Percentiles rank a stretch among this genome's conserved stretches.
phyloP scores from a whole-genome alignment of 495 filamentous ascomycete species.

The Tuber aestivum region DNA sequence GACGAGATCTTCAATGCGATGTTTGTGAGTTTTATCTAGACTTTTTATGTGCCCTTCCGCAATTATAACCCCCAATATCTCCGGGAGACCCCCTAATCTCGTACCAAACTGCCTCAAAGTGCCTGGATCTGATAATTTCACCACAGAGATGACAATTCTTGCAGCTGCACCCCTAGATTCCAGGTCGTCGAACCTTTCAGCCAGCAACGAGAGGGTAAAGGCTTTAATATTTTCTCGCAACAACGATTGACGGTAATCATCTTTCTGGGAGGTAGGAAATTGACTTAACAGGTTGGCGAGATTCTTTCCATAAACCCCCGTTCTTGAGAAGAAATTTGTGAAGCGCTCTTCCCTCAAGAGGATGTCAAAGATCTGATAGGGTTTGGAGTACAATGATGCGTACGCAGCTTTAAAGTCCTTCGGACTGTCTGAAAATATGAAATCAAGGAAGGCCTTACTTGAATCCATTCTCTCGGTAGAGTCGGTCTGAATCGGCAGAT shows the following conservation, averaged over 20 bases:
- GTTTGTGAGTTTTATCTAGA: background rate
- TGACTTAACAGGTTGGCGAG: conserved; percentile 3
- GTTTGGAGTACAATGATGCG: conserved; percentile 9
- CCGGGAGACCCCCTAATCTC: conserved; percentile 11
- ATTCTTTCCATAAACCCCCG: conserved; percentile 7
- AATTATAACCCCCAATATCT: conserved; percentile 10
- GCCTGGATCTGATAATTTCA: conserved; percentile 7
- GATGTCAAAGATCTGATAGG: conserved; percentile 18
- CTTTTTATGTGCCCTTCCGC: background rate
- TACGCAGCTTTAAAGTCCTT: background rate
- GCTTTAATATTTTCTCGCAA: conserved; percentile 2
- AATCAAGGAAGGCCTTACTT: conserved; percentile 8
- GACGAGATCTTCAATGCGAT: background rate
- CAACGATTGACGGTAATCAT: background rate
- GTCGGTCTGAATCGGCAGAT: background rate
- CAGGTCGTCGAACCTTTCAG: background rate
- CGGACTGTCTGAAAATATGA: conserved; percentile 1
- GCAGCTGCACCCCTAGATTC: background rate
- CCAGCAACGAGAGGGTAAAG: conserved; percentile 16
- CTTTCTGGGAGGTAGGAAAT: background rate
- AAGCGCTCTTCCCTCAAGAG: conserved; percentile 10
- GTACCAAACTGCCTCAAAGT: background rate
- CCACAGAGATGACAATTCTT: background rate
- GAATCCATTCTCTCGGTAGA: background rate
- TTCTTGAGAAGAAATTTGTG: conserved; percentile 9